Conservation (phyloP, 1,139 yeast genomes). For the Yamadazyma atlantica region DNA sequence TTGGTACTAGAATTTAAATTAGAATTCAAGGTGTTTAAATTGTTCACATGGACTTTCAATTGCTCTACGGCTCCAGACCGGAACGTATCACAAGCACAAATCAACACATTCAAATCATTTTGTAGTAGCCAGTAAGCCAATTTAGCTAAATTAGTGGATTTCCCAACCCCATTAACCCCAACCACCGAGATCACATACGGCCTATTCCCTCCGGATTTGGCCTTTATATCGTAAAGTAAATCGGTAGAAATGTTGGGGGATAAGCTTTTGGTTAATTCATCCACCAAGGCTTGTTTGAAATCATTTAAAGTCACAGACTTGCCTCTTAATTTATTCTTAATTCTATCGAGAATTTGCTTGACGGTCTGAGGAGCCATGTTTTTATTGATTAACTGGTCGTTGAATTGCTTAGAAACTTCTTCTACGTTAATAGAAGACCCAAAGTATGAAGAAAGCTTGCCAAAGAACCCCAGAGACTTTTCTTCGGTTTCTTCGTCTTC, state of each 20-base stretch:
- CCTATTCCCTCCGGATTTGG: conserved; percentile 29
- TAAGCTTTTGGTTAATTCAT: conserved; percentile 74
- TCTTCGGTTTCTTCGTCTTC: conserved; percentile 11
- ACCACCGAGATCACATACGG: conserved; percentile 96
- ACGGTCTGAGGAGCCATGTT: conserved; percentile 47
- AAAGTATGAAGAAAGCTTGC: conserved; percentile 38
- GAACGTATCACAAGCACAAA: conserved; percentile 97
- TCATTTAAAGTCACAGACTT: conserved; percentile 29
- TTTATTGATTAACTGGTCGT: conserved; percentile 43
- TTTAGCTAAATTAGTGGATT: conserved; percentile 92
- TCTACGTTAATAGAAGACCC: conserved; percentile 38
- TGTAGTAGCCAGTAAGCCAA: conserved; percentile 94
- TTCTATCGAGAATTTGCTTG: conserved; percentile 34
- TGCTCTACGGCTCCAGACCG: conserved; percentile 99
- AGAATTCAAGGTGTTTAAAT: conserved; percentile 56
- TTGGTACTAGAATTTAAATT: conserved; percentile 42
- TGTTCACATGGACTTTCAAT: conserved; percentile 86
- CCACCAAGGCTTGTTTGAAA: conserved; percentile 62
- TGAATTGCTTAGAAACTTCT: conserved; percentile 42
- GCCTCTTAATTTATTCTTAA: conserved; percentile 31
- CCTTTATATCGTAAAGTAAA: conserved; percentile 76
- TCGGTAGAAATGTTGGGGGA: conserved; percentile 95
- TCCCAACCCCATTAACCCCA: conserved; percentile 98
- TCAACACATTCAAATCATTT: conserved; percentile 80
- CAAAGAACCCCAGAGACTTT: conserved; percentile 24